Base-by-base conservation (phyloP, 306 rosid species). In the Fragaria vesca region DNA sequence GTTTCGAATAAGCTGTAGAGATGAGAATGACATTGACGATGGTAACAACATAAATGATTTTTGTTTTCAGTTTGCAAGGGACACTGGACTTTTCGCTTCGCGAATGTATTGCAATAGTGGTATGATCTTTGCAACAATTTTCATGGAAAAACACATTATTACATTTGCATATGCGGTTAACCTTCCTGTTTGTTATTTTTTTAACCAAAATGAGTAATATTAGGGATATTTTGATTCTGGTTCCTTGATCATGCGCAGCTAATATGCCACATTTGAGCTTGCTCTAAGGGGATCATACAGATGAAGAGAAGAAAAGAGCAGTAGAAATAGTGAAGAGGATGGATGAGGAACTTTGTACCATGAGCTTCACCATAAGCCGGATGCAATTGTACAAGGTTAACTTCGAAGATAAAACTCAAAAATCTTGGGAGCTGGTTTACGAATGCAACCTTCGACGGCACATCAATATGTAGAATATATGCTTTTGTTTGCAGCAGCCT, bases 231-330 rank as follows among this genome's bases (percentile, higher is more conserved):
- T 26, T 1, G 6, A 60, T 26, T 60, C 16, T 60, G 38, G 6
- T 11, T 26, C 30, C 11, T 61, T 21, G 34, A 21, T 58, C 8
- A 7, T 0, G 43, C 77, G 83, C 90, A 93, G 92, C 90, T 55
- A 86, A 89, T 81, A 89, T 88, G 91, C 98, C 93, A 2, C 98
- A 91, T 84, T 47, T 91, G 82, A 91, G 98, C 88, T 81, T 94
- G 46, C 81, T 94, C 6, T 91, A 90, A 79, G 88, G 77, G 28
- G 87, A 90, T 69, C 79, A 91, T 42, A 85, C 85, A 10, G 93
- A 90, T 1, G 93, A 91, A 16, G 94, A 88, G 87, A 94, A 87
- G 93, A 85, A 67, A 74, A 83, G 76, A 78, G 96, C 96, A 38
- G 51, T 69, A 78, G 90, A 86, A 62, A 90, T 72, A 74, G 88